Percentiles rank a stretch among this genome's conserved stretches.
These are phyloP conservation scores for Nakazawaea molendinolei DNA, from an alignment of 805 yeast genomes.

Conservation along the genomic window DNA sequence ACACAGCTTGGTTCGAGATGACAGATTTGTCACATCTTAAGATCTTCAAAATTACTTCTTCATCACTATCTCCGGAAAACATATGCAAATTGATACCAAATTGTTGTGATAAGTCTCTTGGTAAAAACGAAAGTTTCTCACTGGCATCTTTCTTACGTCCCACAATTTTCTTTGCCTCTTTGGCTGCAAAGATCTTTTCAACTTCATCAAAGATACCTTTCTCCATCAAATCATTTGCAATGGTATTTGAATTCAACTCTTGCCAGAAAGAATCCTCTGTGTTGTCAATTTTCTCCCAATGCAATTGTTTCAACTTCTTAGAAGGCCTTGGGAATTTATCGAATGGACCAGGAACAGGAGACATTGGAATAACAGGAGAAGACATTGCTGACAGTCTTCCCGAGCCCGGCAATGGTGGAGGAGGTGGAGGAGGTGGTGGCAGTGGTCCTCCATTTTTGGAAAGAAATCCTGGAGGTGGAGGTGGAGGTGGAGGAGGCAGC, in stretches of 20 bases:
- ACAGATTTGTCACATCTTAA: slow-evolving; percentile 55
- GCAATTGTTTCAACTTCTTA: slow-evolving; percentile 83
- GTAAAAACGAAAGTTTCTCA: slow-evolving; percentile 47
- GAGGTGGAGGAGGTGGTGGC: slow-evolving; percentile 25
- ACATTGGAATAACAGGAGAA: slow-evolving; percentile 16
- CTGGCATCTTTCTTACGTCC: slow-evolving; percentile 28
- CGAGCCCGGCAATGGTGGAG: slow-evolving; percentile 16
- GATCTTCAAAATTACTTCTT: slow-evolving; percentile 46
- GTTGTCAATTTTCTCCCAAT: slow-evolving; percentile 90
- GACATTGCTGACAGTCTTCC: slow-evolving; percentile 13
- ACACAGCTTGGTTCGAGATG: slow-evolving; percentile 44
- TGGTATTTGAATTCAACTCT: slow-evolving; percentile 35
- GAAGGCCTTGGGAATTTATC: slow-evolving; percentile 62
- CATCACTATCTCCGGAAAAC: slow-evolving; percentile 46
- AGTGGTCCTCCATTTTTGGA: slow-evolving; percentile 18
- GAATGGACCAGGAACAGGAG: slow-evolving; percentile 26
- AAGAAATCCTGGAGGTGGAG: slow-evolving; percentile 18
- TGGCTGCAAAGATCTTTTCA: slow-evolving; percentile 50
- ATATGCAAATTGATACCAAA: slow-evolving; percentile 73
- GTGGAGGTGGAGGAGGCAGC: slow-evolving; percentile 27
- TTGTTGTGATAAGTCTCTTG: slow-evolving; percentile 72
- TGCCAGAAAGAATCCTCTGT: slow-evolving; percentile 87
- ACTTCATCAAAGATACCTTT: slow-evolving; percentile 63
- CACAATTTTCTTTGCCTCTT: slow-evolving; percentile 36
- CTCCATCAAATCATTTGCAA: slow-evolving; percentile 43